Evolutionary conservation across 306 rosid species (phyloP), one percentile per base, ranked within the genome.

Genomic region (Gleditsia sinensis): DNA sequence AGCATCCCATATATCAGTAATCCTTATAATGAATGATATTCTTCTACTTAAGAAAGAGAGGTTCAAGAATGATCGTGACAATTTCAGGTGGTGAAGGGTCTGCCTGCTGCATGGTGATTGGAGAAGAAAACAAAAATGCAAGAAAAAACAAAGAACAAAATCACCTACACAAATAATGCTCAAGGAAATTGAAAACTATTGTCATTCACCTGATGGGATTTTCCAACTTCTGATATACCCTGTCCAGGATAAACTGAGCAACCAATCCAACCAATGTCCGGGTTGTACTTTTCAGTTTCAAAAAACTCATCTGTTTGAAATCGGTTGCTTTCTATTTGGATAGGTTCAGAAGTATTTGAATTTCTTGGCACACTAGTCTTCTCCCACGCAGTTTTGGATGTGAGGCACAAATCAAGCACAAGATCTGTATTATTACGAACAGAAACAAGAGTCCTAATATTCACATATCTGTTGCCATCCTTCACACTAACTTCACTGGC

Each of bases 401-500:
- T 83, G 49, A 94, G 93, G 78, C 95, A 85, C 53, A 94, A 50
- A 50, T 90, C 92, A 65, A 94, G 96, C 45, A 55, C 82, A 73
- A 88, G 83, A 80, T 88, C 86, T 30, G 97, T 91, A 77, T 76
- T 77, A 83, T 94, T 94, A 74, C 76, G 83, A 63, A 94, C 90
- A 9, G 97, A 91, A 78, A 90, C 99, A 67, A 94, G 86, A 69
- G 99, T 90, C 71, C 97, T 89, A 78, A 94, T 84, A 77, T 79
- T 88, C 72, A 94, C 97, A 75, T 87, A 90, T 90, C 93, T 87
- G 68, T 88, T 90, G 24, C 99, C 96, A 80, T 91, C 96, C 69
- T 83, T 79, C 76, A 94, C 89, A 64, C 86, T 85, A 27, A 91
- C 95, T 92, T 94, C 96, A 78, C 99, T 94, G 48, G 99, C 99